These are phyloP conservation scores for Immersiella caudata DNA, from an alignment of 495 filamentous ascomycete species.

Conservation along the genomic window DNA sequence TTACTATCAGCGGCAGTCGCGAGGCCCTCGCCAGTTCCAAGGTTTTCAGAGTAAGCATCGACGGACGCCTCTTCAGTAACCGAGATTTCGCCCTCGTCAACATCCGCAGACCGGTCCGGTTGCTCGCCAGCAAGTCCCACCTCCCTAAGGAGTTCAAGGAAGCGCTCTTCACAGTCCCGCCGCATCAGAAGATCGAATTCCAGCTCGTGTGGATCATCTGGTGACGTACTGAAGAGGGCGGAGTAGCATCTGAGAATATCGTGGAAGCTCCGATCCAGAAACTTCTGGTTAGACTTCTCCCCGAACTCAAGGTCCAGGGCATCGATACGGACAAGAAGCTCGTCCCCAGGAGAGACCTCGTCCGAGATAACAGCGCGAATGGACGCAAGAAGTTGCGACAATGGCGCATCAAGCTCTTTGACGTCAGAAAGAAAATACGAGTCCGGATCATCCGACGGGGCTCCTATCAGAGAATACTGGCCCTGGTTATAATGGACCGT, in stretches of 20 bases:
- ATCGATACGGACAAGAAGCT: conserved; percentile 69
- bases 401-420: conserved; percentile 56
- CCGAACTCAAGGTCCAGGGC: conserved; percentile 69
- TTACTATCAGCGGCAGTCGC: conserved; percentile 28
- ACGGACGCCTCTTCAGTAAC: conserved; percentile 18
- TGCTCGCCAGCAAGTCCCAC: conserved; percentile 18
- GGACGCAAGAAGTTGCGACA: conserved; percentile 64
- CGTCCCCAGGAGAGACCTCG: conserved; percentile 67
- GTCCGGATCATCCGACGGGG: conserved; percentile 64
- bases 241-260: conserved; percentile 40
- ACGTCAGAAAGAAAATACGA: conserved; percentile 75
- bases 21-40: conserved; percentile 11
- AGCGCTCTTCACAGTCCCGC: conserved; percentile 34
- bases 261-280: conserved; percentile 47
- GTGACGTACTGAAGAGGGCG: conserved; percentile 20
- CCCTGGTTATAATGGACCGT: conserved; percentile 66
- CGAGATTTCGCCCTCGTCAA: conserved; percentile 15
- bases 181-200: conserved; percentile 29
- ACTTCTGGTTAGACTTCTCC: conserved; percentile 50
- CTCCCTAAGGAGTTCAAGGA: conserved; percentile 30
- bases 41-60: conserved; percentile 22
- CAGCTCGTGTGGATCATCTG: conserved; percentile 19
- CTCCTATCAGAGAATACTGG: conserved; percentile 72
- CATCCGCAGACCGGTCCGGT: conserved; percentile 17
- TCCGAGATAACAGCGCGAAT: conserved; percentile 68